Evolutionary conservation across 345 rosid species (phyloP), one percentile per base, ranked within the genome.

Genomic region (Arabidopsis suecica): DNA sequence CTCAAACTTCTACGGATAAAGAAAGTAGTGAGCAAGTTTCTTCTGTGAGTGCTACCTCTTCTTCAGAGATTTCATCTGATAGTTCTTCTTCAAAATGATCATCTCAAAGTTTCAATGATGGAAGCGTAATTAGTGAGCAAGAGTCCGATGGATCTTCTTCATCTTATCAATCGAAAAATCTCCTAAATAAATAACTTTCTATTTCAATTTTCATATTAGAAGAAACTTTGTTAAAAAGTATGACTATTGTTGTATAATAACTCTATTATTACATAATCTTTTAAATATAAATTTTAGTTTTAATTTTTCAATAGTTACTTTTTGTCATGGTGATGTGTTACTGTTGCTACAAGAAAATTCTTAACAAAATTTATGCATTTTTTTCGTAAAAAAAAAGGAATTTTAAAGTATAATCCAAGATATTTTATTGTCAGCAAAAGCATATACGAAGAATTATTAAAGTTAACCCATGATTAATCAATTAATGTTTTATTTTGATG

Each of bases 401-500:
- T 28, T 28, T 4, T 28, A 28, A 28, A 28, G 32, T 28, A 28
- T 28, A 28, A 28, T 28, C 32, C 32, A 28, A 28, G 32, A 28
- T 28, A 28, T 28, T 3, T 28, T 28, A 2, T 28, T 28, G 32
- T 23, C 25, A 23, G 25, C 2, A 23, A 23, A 23, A 23, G 25
- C 25, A 23, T 23, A 28, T 28, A 28, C 32, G 32, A 28, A 28
- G 3, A 28, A 28, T 28, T 28, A 28, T 28, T 28, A 28, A 28
- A 28, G 32, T 28, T 28, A 20, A 20, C 22, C 22, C 22, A 28
- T 28, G 32, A 28, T 28, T 28, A 28, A 28, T 28, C 32, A 1
- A 7, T 34, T 7, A 41, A 41, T 6, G n/a, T 41, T 41, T 3
- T 41, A 47, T 47, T 47, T 47, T 65, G 66, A 70, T 57, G 76